Conservation (phyloP, 306 rosid genomes). For the Psophocarpus tetragonolobus region DNA sequence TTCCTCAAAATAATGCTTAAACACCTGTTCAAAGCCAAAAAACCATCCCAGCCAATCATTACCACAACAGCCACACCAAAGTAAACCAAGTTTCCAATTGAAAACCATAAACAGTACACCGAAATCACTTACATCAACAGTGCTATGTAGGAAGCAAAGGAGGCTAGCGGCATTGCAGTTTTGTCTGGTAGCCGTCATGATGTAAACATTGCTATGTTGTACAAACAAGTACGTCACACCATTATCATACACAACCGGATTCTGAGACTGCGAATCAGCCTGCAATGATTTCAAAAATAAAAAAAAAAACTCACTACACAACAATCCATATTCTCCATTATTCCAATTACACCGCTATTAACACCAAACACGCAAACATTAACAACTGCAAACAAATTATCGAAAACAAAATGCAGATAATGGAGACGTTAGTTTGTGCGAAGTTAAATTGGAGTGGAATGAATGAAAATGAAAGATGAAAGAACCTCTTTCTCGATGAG, state of each 20-base stretch:
- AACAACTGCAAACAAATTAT: neutral
- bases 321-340: neutral
- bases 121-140: slow-evolving; percentile 73
- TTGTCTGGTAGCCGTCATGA: slow-evolving; percentile 91
- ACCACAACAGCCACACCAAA: neutral
- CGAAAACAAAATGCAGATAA: neutral
- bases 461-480: neutral
- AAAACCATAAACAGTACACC: slow-evolving; percentile 29
- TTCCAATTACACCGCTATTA: neutral
- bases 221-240: slow-evolving; percentile 94
- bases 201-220: slow-evolving; percentile 93
- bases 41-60: neutral
- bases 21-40: slow-evolving; percentile 60
- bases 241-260: slow-evolving; percentile 86
- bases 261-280: slow-evolving; percentile 94
- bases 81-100: neutral
- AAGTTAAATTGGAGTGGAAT: neutral
- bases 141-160: slow-evolving; percentile 85
- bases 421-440: too few species aligned
- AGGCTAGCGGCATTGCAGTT: slow-evolving; percentile 99
- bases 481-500: slow-evolving; percentile 93
- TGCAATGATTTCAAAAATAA: slow-evolving; percentile 42
- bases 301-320: neutral
- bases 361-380: neutral
- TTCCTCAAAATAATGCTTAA: slow-evolving; percentile 96